Evolutionary conservation across 1,284 basidiomycete genomes (phyloP), one percentile per base, ranked within the genome.

Genomic region (Athelia psychrophila): DNA sequence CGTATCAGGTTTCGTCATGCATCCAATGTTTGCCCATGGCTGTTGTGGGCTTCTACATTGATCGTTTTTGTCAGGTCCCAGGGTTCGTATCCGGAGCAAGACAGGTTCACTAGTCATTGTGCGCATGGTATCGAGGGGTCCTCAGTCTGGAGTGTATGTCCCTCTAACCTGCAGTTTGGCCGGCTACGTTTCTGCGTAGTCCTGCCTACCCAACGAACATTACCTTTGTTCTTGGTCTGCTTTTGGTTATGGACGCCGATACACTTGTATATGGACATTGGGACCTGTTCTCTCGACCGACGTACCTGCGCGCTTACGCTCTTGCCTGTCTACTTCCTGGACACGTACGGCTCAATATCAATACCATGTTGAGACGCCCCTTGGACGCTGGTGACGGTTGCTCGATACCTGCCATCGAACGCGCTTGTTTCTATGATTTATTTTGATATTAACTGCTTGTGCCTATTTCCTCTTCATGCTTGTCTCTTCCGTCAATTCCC

Each of bases 371-470:
- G 65, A 64, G 68, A 65, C 61, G 60, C 60, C 69, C 71, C 69
- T 72, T 61, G 66, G 66, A 55, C 61, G 61, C 62, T 67, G 65
- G 65, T 64, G 59, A 59, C 55, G 54, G 56, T 69, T 64, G 64
- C 69, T 62, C 60, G 65, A 63, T 66, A 63, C 64, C 63, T 66
- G 70, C 67, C 64, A 66, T 77, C 70, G 76, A 75, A 74, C n/a
- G 81, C 79, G 80, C 83, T 84, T 85, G 75, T 75, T n/a, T 59
- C 69, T 61, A 52, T 70, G 60, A 68, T 62, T 61, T 65, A 65
- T 67, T 60, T 64, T 57, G 66, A 76, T 81, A 79, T 86, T 88
- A 74, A 85, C 79, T 72, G 66, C 74, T 69, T 69, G 62, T 68
- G 60, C 71, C 64, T 70, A 51, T 66, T 57, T 63, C 57, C 64